phyloP scores from a whole-genome alignment of 805 yeast species.

The Candida vartiovaarae region DNA sequence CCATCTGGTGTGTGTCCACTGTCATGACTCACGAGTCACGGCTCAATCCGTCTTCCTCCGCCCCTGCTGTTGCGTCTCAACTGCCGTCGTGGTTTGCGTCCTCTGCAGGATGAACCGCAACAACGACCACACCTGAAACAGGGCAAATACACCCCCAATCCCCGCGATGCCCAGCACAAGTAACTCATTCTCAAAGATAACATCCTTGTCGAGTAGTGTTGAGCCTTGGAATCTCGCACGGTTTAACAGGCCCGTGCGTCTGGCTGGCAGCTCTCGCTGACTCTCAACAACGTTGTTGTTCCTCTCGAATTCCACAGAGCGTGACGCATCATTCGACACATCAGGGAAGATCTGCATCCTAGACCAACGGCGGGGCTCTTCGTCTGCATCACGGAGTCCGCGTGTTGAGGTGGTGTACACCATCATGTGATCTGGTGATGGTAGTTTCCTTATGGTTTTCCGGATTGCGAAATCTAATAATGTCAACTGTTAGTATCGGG shows the following conservation, averaged over 20 bases:
- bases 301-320: constrained; percentile 48
- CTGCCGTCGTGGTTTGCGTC: too few relatives aligned
- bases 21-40: too few relatives aligned
- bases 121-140: constrained; percentile 1
- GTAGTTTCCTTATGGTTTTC: constrained; percentile 55
- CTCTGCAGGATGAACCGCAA: background rate
- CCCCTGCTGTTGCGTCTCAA: too few relatives aligned
- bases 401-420: constrained; percentile 43
- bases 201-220: constrained; percentile 35
- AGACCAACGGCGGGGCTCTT: constrained; percentile 26
- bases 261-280: constrained; percentile 24
- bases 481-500: constrained; percentile 7
- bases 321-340: constrained; percentile 42
- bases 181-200: constrained; percentile 44
- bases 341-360: constrained; percentile 45
- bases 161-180: constrained; percentile 33
- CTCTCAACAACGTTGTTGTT: constrained; percentile 30
- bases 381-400: constrained; percentile 16
- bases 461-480: constrained; percentile 33
- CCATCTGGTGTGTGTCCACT: too few relatives aligned
- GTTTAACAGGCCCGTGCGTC: constrained; percentile 28
- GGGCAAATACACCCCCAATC: constrained; percentile 4
- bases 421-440: constrained; percentile 65
- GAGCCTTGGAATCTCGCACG: constrained; percentile 23
- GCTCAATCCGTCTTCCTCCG: too few relatives aligned